These are phyloP conservation scores for Lanmaoa rubissima DNA, from an alignment of 768 basidiomycete species.

Conservation along the genomic window DNA sequence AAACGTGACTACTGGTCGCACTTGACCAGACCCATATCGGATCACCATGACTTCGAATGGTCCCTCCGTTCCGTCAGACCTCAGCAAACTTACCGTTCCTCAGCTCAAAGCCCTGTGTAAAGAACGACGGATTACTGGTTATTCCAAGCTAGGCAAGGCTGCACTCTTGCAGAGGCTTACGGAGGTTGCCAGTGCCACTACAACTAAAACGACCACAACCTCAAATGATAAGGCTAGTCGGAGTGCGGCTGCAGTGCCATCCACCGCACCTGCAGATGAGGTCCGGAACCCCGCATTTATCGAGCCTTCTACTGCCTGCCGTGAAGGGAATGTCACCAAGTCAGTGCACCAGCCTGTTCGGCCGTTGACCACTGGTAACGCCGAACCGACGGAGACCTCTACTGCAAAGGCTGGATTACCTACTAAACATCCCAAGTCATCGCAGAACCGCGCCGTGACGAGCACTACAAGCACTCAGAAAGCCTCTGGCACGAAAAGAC, in stretches of 20 bases:
- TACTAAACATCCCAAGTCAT: background rate
- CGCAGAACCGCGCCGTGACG: background rate
- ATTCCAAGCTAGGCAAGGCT: conserved; percentile 64
- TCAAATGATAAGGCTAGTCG: background rate
- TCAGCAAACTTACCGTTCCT: conserved; percentile 49
- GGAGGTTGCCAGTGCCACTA: background rate
- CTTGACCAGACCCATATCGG: background rate
- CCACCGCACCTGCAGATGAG: background rate
- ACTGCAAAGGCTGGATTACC: background rate
- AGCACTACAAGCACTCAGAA: background rate
- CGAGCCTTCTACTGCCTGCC: background rate
- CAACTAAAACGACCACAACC: background rate
- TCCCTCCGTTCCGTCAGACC: conserved; percentile 9
- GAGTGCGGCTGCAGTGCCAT: background rate
- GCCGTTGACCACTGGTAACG: background rate
- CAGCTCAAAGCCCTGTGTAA: conserved; percentile 71
- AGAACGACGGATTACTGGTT: conserved; percentile 56
- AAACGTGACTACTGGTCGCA: background rate
- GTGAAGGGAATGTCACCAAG: background rate
- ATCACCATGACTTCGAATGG: conserved; percentile 10
- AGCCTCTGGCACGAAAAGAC: conserved; percentile 12
- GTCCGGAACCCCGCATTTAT: background rate
- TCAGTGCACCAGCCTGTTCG: background rate
- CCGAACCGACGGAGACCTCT: background rate
- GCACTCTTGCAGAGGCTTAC: conserved; percentile 51